Conservation (phyloP, 805 yeast genomes). For the Zygosaccharomyces rouxii region DNA sequence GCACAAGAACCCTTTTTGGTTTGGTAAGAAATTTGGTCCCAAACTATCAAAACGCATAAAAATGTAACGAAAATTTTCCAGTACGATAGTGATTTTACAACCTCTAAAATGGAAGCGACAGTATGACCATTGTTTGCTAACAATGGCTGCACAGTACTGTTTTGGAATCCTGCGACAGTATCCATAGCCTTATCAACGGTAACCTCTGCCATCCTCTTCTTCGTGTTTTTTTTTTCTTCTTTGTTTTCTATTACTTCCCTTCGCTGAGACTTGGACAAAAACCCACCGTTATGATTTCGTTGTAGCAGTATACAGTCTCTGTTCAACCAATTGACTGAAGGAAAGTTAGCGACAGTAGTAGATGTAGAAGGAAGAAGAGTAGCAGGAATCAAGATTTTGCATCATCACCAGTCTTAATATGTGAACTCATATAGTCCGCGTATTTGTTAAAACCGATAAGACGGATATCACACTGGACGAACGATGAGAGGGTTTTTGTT, state of each 20-base stretch:
- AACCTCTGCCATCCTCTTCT: slow-evolving; percentile 10
- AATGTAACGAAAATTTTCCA: slow-evolving; percentile 47
- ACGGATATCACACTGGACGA: not conserved
- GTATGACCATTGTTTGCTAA: not conserved
- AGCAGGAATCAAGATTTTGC: no score
- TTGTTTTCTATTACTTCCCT: slow-evolving; percentile 1
- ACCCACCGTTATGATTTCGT: no score
- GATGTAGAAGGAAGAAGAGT: no score
- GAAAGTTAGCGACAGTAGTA: no score
- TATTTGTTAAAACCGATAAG: not conserved
- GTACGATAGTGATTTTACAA: slow-evolving; percentile 43
- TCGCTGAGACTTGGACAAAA: no score
- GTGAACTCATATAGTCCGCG: not conserved
- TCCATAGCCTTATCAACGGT: not conserved
- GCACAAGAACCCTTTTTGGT: slow-evolving; percentile 80
- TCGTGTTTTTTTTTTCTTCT: no score
- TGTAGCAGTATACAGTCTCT: no score
- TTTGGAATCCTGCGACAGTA: slow-evolving; percentile 11
- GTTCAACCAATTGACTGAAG: no score
- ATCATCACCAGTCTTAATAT: not conserved
- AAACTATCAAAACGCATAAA: slow-evolving; percentile 47
- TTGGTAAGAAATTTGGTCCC: slow-evolving; percentile 77
- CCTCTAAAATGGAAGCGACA: slow-evolving; percentile 1
- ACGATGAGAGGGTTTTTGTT: not conserved
- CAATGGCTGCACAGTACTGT: slow-evolving; percentile 5